Evolutionary conservation across 768 basidiomycete species (phyloP), one percentile per base, ranked within the genome.

Genomic region (Lactifluus volemus): DNA sequence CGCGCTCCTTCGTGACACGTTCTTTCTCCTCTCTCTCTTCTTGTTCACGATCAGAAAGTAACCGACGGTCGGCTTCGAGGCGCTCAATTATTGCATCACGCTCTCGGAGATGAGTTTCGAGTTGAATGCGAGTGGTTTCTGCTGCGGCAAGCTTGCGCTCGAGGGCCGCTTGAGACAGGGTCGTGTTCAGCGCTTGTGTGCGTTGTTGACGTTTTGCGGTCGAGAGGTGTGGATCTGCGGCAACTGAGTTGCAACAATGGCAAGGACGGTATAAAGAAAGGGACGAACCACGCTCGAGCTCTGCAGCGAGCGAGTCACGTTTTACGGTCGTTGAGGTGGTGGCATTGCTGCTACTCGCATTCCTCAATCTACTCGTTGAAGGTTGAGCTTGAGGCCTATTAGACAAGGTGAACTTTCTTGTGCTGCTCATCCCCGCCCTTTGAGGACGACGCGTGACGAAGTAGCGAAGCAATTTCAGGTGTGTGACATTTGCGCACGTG

Each of bases 11-110:
- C 15, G 79, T 75, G 57, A 88, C 82, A 10, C 70, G 70, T 59
- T 88, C 84, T 70, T 82, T 86, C 70, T 85, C 86, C 60, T 84
- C 82, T 25, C 81, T 74, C 62, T 89, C 87, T 41, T 84, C 81
- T 52, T 79, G 75, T 69, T 90, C 89, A 4, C 84, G 72, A 63
- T 89, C 86, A 0, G 84, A 75, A 53, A 89, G 77, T 75, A 78
- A 89, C 17, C 86, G 74, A 41, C 88, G 74, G 68, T 92, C 89
- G 17, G 80, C 74, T 67, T 90, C 86, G 10, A 92, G 76, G 48
- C 82, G 74, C 47, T 88, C 86, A 30, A 91, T 78, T 25, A 74
- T 69, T 1, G 77, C 64, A 2, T 88, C 85, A 68, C 80, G 82
- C 71, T 90, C 85, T 36, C 84, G 76, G 4, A 90, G 73, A 69